These are phyloP conservation scores for Anisodus acutangulus DNA, from an alignment of 257 asterid species.

Conservation along the genomic window DNA sequence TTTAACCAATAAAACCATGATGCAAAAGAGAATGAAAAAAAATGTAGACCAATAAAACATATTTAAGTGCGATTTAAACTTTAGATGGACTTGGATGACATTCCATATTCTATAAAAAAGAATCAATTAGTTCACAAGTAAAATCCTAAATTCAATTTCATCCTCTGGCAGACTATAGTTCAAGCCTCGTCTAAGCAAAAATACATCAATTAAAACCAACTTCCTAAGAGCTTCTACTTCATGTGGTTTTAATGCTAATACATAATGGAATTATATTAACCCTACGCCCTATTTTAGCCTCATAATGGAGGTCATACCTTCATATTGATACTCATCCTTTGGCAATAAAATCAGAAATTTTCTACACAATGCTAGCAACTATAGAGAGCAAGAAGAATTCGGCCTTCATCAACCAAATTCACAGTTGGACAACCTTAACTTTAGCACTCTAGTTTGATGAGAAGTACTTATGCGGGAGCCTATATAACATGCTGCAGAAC, in stretches of 20 bases:
- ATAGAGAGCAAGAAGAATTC: neutral
- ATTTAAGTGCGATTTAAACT: neutral
- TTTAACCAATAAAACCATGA: neutral
- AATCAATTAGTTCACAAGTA: neutral
- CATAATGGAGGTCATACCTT: neutral
- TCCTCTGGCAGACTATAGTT: neutral
- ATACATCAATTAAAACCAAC: neutral
- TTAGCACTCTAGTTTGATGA: constrained; percentile 1
- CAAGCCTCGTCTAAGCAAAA: neutral
- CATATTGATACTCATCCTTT: neutral
- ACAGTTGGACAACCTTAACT: neutral
- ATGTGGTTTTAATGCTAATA: neutral
- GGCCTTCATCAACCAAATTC: neutral
- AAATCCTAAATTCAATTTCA: neutral
- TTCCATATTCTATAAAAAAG: neutral
- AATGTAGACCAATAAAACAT: neutral
- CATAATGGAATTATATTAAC: neutral
- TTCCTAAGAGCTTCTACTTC: neutral
- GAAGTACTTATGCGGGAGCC: neutral
- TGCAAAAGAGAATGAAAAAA: neutral
- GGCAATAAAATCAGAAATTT: neutral
- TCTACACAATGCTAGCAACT: neutral
- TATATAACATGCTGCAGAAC: neutral
- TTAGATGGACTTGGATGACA: constrained; percentile 3
- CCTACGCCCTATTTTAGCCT: neutral